These are phyloP conservation scores for Microsporum canis DNA, from an alignment of 2,329 filamentous ascomycete genomes.

Conservation along the genomic window DNA sequence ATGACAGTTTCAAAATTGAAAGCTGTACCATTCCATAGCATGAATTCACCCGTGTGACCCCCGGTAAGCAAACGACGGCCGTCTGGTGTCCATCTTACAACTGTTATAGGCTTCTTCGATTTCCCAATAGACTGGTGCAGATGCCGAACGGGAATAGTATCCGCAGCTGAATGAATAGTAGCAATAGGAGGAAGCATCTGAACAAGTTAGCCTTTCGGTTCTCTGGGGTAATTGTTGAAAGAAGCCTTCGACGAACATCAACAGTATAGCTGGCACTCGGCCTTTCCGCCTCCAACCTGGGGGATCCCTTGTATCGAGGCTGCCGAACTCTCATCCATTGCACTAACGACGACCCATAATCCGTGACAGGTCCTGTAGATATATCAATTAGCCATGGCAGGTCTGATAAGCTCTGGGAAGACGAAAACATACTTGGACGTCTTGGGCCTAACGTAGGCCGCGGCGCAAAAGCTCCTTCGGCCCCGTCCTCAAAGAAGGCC, in stretches of 20 bases:
- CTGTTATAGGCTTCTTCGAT: slow-evolving; percentile 92
- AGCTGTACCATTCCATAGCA: slow-evolving; percentile 94
- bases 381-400: slow-evolving; percentile 2
- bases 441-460: slow-evolving; percentile 25
- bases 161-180: slow-evolving; percentile 60
- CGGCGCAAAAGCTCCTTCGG: slow-evolving; percentile 22
- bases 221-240: background rate
- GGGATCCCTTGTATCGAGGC: slow-evolving; percentile 61
- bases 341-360: slow-evolving; percentile 80
- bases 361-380: slow-evolving; percentile 67
- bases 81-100: slow-evolving; percentile 95
- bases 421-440: slow-evolving; percentile 26
- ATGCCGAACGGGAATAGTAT: slow-evolving; percentile 87
- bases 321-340: slow-evolving; percentile 83
- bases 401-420: background rate
- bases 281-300: slow-evolving; percentile 65
- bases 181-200: slow-evolving; percentile 82
- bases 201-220: slow-evolving; percentile 3
- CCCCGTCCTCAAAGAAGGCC: slow-evolving; percentile 31
- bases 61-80: slow-evolving; percentile 83
- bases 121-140: slow-evolving; percentile 98
- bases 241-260: slow-evolving; percentile 49
- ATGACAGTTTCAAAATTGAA: slow-evolving; percentile 99
- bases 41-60: slow-evolving; percentile 94
- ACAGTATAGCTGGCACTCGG: slow-evolving; percentile 83